These are phyloP conservation scores for Mesembryanthemum crystallinum DNA, from an alignment of 148 eudicot species.

Conservation along the genomic window DNA sequence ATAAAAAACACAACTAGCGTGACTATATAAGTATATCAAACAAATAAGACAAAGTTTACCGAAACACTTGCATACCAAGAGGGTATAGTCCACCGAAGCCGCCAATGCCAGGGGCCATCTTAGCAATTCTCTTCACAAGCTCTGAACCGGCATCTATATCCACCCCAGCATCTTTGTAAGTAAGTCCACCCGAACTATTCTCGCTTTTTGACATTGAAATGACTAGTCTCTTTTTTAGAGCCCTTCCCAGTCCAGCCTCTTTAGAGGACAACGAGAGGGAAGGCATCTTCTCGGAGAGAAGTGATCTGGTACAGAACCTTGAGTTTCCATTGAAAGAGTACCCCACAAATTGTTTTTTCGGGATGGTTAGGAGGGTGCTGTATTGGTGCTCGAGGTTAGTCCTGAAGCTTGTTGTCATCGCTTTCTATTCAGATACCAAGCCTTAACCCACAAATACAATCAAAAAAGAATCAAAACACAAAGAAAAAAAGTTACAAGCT, in stretches of 20 bases:
- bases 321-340: background rate
- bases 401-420: conserved; percentile 20
- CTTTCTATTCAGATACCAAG: background rate
- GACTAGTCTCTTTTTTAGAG: conserved; percentile 17
- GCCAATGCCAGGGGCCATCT: conserved; percentile 91
- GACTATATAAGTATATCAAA: background rate
- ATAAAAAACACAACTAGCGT: background rate
- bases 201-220: conserved; percentile 24
- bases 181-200: conserved; percentile 41
- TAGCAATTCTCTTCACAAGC: conserved; percentile 78
- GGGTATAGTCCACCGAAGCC: conserved; percentile 93
- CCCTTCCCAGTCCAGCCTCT: conserved; percentile 13
- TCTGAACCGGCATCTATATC: conserved; percentile 95
- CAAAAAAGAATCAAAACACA: background rate
- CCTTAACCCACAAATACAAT: background rate
- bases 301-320: conserved; percentile 8
- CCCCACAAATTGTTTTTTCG: background rate
- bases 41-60: background rate
- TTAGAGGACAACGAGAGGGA: conserved; percentile 13
- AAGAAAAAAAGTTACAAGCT: background rate
- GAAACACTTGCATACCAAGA: conserved; percentile 40
- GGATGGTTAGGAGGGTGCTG: background rate
- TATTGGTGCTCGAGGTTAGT: conserved; percentile 3
- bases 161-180: conserved; percentile 87
- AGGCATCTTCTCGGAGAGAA: conserved; percentile 16